Evolutionary conservation across 2,329 filamentous ascomycete genomes (phyloP), one percentile per base, ranked within the genome.

Genomic region (Dothidotthia symphoricarpi): DNA sequence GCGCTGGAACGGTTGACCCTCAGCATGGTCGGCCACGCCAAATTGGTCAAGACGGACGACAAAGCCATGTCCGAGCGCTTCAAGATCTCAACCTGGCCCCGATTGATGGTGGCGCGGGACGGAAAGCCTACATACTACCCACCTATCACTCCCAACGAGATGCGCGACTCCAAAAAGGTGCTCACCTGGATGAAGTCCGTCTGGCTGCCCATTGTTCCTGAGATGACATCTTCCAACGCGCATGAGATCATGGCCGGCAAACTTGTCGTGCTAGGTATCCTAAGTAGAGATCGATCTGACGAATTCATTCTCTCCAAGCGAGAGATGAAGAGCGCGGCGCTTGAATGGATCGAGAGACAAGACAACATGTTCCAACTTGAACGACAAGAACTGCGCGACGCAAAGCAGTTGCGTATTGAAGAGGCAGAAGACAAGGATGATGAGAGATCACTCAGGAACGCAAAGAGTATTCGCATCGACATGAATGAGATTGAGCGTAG

Each of bases 341-440:
- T 90, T 44, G 93, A 97, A 67, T 98, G 93, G 90, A 95, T 97
- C 80, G 91, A 97, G 66, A 93, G 94, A 71, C 88, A 96, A 68
- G 85, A 88, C 13, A 83, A 91, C 53, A 77, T 88, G 26, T 96
- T 95, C 75, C 88, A 95, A 65, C 80, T 94, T 12, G 91, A 97
- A 69, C 78, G 91, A 40, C 88, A 96, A 71, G 93, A 95, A 67
- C 76, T 96, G 32, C 84, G 93, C 35, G 90, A 97, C 66, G 83
- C 89, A 4, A 98, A 98, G 73, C 89, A 97, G 66, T 75, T 96
- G 47, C 83, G 91, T 31, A 93, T 98, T 38, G 93, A 98, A 65
- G 93, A 98, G 68, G 94, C 93, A 4, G 86, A 96, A 64, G 91
- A 96, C 64, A 85, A 89, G 33, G 84, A 87, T 55, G 93, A 98